Evolutionary conservation across 2,329 filamentous ascomycete species (phyloP).

Genomic region (Fusarium bactridioides): DNA sequence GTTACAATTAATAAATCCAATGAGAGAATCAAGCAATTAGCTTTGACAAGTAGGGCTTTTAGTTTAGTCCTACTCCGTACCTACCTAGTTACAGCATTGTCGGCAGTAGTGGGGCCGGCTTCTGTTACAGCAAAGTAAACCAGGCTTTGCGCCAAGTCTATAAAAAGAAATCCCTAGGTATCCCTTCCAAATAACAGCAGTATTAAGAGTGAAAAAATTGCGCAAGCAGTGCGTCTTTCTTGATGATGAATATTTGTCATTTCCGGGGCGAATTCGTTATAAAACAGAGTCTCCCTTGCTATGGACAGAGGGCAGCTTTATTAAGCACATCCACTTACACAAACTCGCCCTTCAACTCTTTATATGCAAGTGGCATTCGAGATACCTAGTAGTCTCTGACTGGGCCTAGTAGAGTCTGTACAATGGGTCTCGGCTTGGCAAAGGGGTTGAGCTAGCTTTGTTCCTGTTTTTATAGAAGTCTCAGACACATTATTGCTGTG

Average conservation of each 20-base stretch:
- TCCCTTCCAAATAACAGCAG: constrained; percentile 3
- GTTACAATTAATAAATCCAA: neutral
- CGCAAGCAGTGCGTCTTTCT: neutral
- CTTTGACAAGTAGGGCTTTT: neutral
- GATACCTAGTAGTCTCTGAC: neutral
- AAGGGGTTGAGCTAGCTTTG: neutral
- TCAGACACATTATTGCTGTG: constrained; percentile 1
- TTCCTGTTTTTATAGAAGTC: neutral
- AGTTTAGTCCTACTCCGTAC: neutral
- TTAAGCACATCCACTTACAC: constrained; percentile 1
- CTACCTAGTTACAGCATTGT: neutral
- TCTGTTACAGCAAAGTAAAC: constrained; percentile 12
- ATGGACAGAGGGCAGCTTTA: constrained; percentile 2
- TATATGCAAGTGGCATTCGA: neutral
- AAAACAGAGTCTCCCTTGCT: constrained; percentile 7
- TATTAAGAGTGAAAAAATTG: neutral
- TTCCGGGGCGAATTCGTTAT: neutral
- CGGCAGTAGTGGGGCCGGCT: constrained; percentile 18
- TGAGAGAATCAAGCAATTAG: neutral
- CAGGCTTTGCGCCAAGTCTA: constrained; percentile 21
- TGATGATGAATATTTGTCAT: neutral
- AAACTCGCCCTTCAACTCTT: neutral
- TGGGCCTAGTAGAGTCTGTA: neutral
- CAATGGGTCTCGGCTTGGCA: neutral
- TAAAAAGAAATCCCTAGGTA: constrained; percentile 26